Evolutionary conservation across 352 stramenopile genomes (phyloP).

Genomic region (Lagenidium sp.): DNA sequence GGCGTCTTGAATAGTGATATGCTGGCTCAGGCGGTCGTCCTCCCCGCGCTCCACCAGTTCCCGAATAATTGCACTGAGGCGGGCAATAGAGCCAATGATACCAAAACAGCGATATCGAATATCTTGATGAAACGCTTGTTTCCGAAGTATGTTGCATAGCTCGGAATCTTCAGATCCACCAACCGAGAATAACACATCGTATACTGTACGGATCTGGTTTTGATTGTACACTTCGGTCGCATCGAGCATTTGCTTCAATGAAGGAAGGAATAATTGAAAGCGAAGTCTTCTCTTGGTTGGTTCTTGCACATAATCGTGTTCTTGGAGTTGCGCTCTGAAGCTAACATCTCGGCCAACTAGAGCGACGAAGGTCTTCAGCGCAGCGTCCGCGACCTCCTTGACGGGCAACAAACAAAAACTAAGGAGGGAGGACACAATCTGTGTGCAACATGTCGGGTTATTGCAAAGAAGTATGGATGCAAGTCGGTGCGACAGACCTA

Average conservation of each 20-base stretch:
- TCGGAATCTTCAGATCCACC: conserved; percentile 37
- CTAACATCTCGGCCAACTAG: conserved; percentile 20
- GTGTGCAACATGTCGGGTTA: background rate
- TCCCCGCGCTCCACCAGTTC: too few relatives aligned
- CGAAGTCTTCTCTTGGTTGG: conserved; percentile 15
- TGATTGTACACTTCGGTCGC: conserved; percentile 26
- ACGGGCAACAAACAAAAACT: conserved; percentile 22
- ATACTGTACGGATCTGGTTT: conserved; percentile 34
- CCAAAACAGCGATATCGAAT: conserved; percentile 33
- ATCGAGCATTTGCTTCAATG: conserved; percentile 50
- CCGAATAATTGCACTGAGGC: too few relatives aligned
- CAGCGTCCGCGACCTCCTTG: conserved; percentile 17
- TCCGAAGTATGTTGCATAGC: conserved; percentile 37
- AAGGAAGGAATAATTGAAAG: conserved; percentile 24
- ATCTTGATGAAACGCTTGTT: conserved; percentile 49
- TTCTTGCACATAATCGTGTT: conserved; percentile 9
- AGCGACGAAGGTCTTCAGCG: conserved; percentile 23
- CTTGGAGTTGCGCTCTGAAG: conserved; percentile 10
- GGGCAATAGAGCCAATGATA: conserved; percentile 33
- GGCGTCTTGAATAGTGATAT: too few relatives aligned
- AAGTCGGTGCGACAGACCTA: too few relatives aligned
- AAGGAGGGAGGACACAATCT: conserved; percentile 32
- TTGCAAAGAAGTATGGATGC: too few relatives aligned
- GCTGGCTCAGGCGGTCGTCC: too few relatives aligned
- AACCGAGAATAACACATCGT: conserved; percentile 41